Conservation (phyloP, 1,284 basidiomycete species). For the Takashimella tepidaria region DNA sequence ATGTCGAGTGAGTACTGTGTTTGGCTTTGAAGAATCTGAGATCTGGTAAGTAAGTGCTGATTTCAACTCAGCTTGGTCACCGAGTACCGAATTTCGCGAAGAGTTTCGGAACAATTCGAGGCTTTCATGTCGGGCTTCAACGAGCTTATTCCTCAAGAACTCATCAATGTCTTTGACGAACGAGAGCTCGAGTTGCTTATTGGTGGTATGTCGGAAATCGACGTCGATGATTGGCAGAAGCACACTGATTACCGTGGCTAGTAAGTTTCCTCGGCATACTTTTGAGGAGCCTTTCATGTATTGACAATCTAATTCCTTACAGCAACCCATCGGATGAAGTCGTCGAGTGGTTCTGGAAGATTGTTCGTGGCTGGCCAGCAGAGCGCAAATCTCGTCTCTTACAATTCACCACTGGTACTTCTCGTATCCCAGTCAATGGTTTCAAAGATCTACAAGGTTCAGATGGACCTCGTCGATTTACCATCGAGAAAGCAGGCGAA, state of each 20-base stretch:
- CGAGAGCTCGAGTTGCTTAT: slow-evolving; percentile 93
- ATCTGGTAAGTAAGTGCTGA: no score
- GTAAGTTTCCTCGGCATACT: no score
- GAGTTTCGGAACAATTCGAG: slow-evolving; percentile 92
- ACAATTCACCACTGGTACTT: slow-evolving; percentile 97
- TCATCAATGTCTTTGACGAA: slow-evolving; percentile 97
- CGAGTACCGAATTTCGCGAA: slow-evolving; percentile 86
- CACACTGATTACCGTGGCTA: slow-evolving; percentile 59
- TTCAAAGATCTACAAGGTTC: slow-evolving; percentile 99
- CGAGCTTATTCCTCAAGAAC: slow-evolving; percentile 89
- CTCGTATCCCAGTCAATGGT: slow-evolving; percentile 94
- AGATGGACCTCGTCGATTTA: slow-evolving; percentile 90
- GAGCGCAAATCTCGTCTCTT: slow-evolving; percentile 91
- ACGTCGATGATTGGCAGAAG: slow-evolving; percentile 62
- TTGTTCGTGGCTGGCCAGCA: slow-evolving; percentile 89
- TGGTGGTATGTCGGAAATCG: slow-evolving; percentile 98
- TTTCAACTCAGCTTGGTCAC: slow-evolving; percentile 66
- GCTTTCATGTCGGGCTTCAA: slow-evolving; percentile 94
- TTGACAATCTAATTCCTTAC: no score
- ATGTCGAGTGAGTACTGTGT: slow-evolving; percentile 63
- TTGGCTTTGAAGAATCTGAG: no score
- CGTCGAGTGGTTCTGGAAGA: slow-evolving; percentile 99
- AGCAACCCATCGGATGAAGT: slow-evolving; percentile 69
- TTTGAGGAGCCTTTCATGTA: no score
- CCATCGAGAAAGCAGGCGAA: slow-evolving; percentile 94